Evolutionary conservation across 1,284 basidiomycete species (phyloP).

Genomic region (Kalmanozyma brasiliensis): DNA sequence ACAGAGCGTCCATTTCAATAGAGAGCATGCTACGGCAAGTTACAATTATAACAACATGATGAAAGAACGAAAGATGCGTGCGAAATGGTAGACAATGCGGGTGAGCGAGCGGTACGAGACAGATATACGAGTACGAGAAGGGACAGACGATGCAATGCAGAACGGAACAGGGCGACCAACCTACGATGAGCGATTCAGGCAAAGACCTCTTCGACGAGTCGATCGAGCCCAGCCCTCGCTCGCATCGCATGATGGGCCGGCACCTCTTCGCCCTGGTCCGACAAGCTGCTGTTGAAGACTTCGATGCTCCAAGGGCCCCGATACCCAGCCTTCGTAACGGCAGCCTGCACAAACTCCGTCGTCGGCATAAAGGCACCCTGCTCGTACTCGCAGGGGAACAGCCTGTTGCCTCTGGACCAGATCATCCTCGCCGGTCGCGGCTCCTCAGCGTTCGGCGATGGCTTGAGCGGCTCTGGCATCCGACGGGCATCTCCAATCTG

Average conservation of each 20-base stretch:
- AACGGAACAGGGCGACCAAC: too few relatives aligned
- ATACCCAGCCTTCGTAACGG: conserved; percentile 64
- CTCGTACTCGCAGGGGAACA: conserved; percentile 67
- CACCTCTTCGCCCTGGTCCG: conserved; percentile 38
- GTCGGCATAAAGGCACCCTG: conserved; percentile 68
- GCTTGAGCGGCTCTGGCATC: conserved; percentile 45
- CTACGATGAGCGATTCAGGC: too few relatives aligned
- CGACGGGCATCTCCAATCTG: conserved; percentile 68
- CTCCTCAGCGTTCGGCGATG: conserved; percentile 61
- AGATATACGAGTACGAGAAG: too few relatives aligned
- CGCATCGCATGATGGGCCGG: conserved; percentile 62
- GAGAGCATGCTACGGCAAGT: too few relatives aligned
- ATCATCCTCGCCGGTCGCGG: conserved; percentile 66
- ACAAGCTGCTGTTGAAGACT: conserved; percentile 67
- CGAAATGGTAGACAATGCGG: too few relatives aligned
- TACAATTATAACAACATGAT: too few relatives aligned
- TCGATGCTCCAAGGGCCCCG: conserved; percentile 67
- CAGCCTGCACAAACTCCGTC: conserved; percentile 61
- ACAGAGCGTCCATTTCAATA: too few relatives aligned
- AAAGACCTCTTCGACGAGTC: conserved; percentile 41
- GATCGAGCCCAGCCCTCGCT: conserved; percentile 43
- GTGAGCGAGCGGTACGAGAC: too few relatives aligned
- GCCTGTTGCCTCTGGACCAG: conserved; percentile 67
- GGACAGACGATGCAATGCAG: too few relatives aligned
- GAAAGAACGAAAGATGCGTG: too few relatives aligned